Conservation (phyloP, 1,284 basidiomycete species). For the Boletus mariae region DNA sequence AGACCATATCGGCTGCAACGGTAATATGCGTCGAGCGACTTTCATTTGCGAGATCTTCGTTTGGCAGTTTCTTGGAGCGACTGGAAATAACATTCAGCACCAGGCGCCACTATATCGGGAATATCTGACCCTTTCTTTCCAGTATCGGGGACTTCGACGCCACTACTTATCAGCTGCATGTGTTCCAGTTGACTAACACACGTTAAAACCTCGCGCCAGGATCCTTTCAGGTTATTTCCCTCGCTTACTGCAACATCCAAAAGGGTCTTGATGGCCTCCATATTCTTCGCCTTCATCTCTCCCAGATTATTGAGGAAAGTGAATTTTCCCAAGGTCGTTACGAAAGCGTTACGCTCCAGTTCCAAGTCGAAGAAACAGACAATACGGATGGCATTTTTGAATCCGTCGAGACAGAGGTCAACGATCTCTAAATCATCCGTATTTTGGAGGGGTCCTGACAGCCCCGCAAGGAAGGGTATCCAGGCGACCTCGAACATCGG, state of each 20-base stretch:
- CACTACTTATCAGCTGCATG: slow-evolving; percentile 93
- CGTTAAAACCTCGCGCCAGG: slow-evolving; percentile 93
- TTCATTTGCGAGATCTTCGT: slow-evolving; percentile 95
- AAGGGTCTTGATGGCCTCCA: slow-evolving; percentile 94
- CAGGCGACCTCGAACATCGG: slow-evolving; percentile 99
- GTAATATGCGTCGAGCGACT: slow-evolving; percentile 98
- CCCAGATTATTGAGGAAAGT: slow-evolving; percentile 95
- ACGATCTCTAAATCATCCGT: slow-evolving; percentile 91
- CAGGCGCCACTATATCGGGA: neutral
- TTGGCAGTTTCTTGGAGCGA: slow-evolving; percentile 67
- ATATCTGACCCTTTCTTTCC: slow-evolving; percentile 71
- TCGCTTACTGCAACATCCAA: slow-evolving; percentile 91
- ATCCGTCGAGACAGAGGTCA: slow-evolving; percentile 89
- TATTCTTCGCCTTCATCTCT: slow-evolving; percentile 98
- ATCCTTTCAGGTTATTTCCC: slow-evolving; percentile 89
- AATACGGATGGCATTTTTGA: slow-evolving; percentile 90
- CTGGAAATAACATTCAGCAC: slow-evolving; percentile 32
- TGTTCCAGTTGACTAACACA: slow-evolving; percentile 97
- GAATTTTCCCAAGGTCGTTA: slow-evolving; percentile 96
- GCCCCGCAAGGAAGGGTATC: slow-evolving; percentile 93
- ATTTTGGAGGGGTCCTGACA: slow-evolving; percentile 89
- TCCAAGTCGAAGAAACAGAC: slow-evolving; percentile 95
- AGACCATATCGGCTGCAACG: slow-evolving; percentile 98
- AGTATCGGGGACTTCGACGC: slow-evolving; percentile 78
- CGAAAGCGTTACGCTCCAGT: slow-evolving; percentile 92